Percentiles rank a stretch among this genome's conserved stretches.
These are phyloP conservation scores for Lunularia cruciata DNA, from an alignment of 225 moss, liverwort and hornwort species.

Conservation along the genomic window DNA sequence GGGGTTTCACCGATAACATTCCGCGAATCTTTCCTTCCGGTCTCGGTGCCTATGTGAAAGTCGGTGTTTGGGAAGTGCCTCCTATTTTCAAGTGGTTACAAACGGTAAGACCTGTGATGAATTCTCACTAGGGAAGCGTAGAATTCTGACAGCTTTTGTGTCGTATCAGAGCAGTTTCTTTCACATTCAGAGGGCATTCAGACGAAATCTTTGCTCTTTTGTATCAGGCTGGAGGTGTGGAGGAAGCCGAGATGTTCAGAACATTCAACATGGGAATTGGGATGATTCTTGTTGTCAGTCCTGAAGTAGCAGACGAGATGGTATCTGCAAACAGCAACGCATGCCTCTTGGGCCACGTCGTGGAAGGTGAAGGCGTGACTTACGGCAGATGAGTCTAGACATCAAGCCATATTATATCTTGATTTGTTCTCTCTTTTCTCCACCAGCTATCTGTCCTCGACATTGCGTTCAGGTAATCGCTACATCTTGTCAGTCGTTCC, in stretches of 20 bases:
- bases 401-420: too few relatives aligned
- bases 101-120: slow-evolving; percentile 19
- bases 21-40: slow-evolving; percentile 83
- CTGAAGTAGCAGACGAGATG: slow-evolving; percentile 56
- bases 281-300: slow-evolving; percentile 74
- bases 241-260: slow-evolving; percentile 45
- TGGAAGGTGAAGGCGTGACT: slow-evolving; percentile 75
- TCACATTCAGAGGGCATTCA: too few relatives aligned
- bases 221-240: slow-evolving; percentile 33
- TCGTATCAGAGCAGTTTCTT: too few relatives aligned
- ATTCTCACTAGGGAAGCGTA: too few relatives aligned
- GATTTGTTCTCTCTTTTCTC: too few relatives aligned
- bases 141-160: too few relatives aligned
- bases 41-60: slow-evolving; percentile 66
- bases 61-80: slow-evolving; percentile 72
- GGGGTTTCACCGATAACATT: slow-evolving; percentile 97
- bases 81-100: slow-evolving; percentile 71
- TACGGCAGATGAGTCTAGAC: slow-evolving; percentile 32
- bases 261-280: slow-evolving; percentile 98
- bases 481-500: too few relatives aligned
- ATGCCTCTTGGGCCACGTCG: slow-evolving; percentile 65
- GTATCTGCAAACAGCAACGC: slow-evolving; percentile 50
- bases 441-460: too few relatives aligned
- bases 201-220: background rate
- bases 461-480: too few relatives aligned